These are phyloP conservation scores for sorghum (Sorghum bicolor) DNA, from an alignment of 176 grass and related monocot species.

Conservation along the genomic window Sorghum_bicolor_NCBIv3 NC_012878.2:53322001-53322500, in stretches of 20 bases:
- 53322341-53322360: slow-evolving; percentile 9
- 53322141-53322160: slow-evolving; percentile 50
- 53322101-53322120: slow-evolving; percentile 78
- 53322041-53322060: slow-evolving; percentile 63
- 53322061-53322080: slow-evolving; percentile 84
- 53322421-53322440: too few species aligned
- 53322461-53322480: not conserved
- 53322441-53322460: too few species aligned
- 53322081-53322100: slow-evolving; percentile 67
- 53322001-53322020: slow-evolving; percentile 62
- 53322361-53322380: not conserved
- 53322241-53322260: not conserved
- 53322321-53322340: not conserved
- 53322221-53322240: not conserved
- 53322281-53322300: not conserved
- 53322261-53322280: not conserved
- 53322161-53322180: slow-evolving; percentile 81
- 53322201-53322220: slow-evolving; percentile 41
- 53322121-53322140: slow-evolving; percentile 61
- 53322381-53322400: not conserved
- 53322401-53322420: not conserved
- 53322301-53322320: too few species aligned
- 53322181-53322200: slow-evolving; percentile 63
- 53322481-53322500: not conserved
- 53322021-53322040: slow-evolving; percentile 69